Evolutionary conservation across 1,139 yeast genomes (phyloP).

Genomic region (Blastobotrys apis): DNA sequence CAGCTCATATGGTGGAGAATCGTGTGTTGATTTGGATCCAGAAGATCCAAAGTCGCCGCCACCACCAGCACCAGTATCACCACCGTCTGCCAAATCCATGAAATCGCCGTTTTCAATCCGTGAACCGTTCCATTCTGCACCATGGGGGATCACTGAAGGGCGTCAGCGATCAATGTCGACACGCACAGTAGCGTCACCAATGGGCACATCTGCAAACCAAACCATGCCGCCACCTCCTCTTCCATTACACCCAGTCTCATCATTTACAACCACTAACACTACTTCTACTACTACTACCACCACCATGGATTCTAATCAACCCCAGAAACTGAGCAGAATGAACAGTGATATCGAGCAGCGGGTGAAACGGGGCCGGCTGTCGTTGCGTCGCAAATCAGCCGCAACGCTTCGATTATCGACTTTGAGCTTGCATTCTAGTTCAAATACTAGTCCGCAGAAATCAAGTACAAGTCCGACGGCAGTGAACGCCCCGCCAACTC

Average conservation of each 20-base stretch:
- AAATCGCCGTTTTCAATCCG: not conserved
- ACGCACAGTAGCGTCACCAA: no score
- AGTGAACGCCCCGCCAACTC: constrained; percentile 11
- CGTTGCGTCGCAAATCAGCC: constrained; percentile 19
- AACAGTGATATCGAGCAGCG: constrained; percentile 21
- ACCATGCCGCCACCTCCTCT: constrained; percentile 1
- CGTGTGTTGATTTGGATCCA: constrained; percentile 12
- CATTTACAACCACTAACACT: no score
- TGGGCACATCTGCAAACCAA: not conserved
- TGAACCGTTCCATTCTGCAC: not conserved
- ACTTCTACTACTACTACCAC: no score
- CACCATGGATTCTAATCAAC: no score
- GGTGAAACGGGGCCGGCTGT: constrained; percentile 18
- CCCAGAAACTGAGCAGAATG: constrained; percentile 15
- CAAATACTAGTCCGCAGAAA: not conserved
- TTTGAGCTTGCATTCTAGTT: constrained; percentile 11
- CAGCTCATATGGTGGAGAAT: constrained; percentile 15
- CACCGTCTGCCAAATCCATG: no score
- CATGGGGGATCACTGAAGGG: not conserved
- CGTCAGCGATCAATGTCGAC: not conserved
- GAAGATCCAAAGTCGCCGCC: constrained; percentile 14
- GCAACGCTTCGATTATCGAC: constrained; percentile 19
- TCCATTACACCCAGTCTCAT: constrained; percentile 1
- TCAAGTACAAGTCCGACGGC: not conserved
- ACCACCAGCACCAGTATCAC: constrained; percentile 7